A percentile compares a stretch with the other conserved stretches of the same genome.
Conservation (phyloP, 2,329 filamentous ascomycete genomes). For the Penicillium sp. region DNA sequence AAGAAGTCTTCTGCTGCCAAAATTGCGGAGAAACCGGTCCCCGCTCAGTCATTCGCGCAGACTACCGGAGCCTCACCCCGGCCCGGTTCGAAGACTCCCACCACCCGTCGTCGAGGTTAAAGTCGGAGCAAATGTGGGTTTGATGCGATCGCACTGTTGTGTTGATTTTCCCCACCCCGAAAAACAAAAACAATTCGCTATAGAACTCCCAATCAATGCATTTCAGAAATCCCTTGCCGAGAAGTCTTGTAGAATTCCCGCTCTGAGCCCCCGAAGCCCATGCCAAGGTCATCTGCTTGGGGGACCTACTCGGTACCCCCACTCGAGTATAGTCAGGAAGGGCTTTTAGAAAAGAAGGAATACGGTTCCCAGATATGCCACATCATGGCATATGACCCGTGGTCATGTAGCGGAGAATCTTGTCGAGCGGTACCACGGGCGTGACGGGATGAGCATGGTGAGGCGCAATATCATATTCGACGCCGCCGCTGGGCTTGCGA, state of each 20-base stretch:
- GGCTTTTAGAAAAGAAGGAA: too few relatives aligned
- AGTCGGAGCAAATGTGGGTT: slow-evolving; percentile 1
- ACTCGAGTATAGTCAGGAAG: too few relatives aligned
- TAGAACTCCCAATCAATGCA: slow-evolving; percentile 12
- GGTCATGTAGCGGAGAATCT: slow-evolving; percentile 48
- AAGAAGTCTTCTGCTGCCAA: slow-evolving; percentile 32
- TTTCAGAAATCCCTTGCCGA: slow-evolving; percentile 4
- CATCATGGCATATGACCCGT: slow-evolving; percentile 34
- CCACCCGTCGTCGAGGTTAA: slow-evolving; percentile 51
- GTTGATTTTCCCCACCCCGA: not conserved
- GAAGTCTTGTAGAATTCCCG: too few relatives aligned
- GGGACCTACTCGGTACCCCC: too few relatives aligned
- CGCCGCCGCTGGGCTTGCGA: slow-evolving; percentile 25
- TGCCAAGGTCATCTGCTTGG: too few relatives aligned
- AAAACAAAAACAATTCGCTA: slow-evolving; percentile 1
- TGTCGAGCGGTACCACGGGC: slow-evolving; percentile 39
- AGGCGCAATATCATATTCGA: slow-evolving; percentile 33
- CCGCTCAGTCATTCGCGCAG: slow-evolving; percentile 35
- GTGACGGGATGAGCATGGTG: slow-evolving; percentile 18
- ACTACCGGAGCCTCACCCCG: slow-evolving; percentile 41
- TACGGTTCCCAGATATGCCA: too few relatives aligned
- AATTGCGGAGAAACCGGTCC: slow-evolving; percentile 24
- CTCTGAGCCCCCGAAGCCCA: too few relatives aligned
- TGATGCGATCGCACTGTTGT: slow-evolving; percentile 4
- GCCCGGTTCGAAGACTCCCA: slow-evolving; percentile 45